Evolutionary conservation across 768 basidiomycete genomes (phyloP), one percentile per base, ranked within the genome.

Genomic region (Trametes meyenii): DNA sequence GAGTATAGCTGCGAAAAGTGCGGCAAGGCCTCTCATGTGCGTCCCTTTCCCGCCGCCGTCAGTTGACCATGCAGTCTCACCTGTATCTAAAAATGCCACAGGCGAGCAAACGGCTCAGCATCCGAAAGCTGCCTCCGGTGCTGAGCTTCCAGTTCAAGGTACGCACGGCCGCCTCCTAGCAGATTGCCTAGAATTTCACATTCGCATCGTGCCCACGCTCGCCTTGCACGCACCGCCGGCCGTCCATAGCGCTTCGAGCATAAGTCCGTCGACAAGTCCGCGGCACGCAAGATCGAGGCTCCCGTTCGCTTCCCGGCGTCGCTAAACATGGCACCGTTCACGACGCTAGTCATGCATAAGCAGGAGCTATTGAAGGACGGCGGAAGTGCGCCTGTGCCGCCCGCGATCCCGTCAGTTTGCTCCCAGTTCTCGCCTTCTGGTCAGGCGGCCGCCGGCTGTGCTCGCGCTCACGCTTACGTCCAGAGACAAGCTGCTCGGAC

Each of bases 121-220:
- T 98, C 66, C 85, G 83, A 51, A 89, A 87, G 66, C 79, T 98
- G 8, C 95, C 96, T 0, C 89, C 92, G 0, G 94, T 96, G 0
- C 77, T 98, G 49, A 92, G 90, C 66, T 92, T 98, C 67, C 96
- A 98, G 71, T 89, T 98, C 79, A 98, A 98, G 83, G 96, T 92
- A 60, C 52, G 66, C 55, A 60, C 33, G 10, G 55, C 42, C 51
- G 36, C 21, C 60, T 43, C 6, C 38, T 52, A 42, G 46, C 40
- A 26, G 49, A 21, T 26, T 23, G n/a, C 19, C 39, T 16, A 16
- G n/a, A 16, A 35, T 40, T 40, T 36, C 50, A 14, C 29, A 33
- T 8, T 33, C 29, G 8, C 29, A 33, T 3, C 8, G 8, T 8
- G 44, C 45, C 58, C 44, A 50, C 49, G 38, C 38, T 42, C 24